phyloP scores from a whole-genome alignment of 305 asterid species.

The Lippia alba region DNA sequence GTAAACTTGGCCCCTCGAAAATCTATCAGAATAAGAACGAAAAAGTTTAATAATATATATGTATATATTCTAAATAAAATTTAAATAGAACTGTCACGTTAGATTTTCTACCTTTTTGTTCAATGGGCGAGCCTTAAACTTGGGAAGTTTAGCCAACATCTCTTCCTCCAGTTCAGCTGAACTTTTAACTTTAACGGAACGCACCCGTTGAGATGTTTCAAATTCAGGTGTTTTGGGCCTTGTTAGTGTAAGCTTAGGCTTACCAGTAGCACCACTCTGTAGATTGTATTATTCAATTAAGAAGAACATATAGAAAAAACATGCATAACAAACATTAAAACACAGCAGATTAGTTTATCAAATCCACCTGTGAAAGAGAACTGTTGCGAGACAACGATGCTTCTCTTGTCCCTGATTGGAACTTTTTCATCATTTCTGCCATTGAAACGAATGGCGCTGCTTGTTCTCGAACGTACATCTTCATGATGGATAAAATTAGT shows the following conservation, averaged over 20 bases:
- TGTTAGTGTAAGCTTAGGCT: conserved; percentile 77
- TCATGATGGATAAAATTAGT: conserved; percentile 20
- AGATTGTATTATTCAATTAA: background rate
- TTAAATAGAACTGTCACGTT: background rate
- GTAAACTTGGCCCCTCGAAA: conserved; percentile 64
- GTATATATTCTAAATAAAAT: background rate
- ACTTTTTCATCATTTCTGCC: conserved; percentile 91
- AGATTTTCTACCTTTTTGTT: conserved; percentile 68
- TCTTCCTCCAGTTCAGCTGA: conserved; percentile 92
- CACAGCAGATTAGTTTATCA: background rate
- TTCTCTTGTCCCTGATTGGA: conserved; percentile 79
- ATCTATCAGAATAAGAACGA: conserved; percentile 46
- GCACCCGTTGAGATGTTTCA: conserved; percentile 84
- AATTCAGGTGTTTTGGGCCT: conserved; percentile 93
- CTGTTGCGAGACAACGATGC: conserved; percentile 46
- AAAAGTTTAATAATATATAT: conserved; percentile 4
- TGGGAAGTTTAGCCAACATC: conserved; percentile 90
- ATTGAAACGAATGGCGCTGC: conserved; percentile 80
- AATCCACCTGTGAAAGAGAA: conserved; percentile 58
- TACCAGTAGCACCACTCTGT: conserved; percentile 63
- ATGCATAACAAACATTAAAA: background rate
- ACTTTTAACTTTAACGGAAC: conserved; percentile 70
- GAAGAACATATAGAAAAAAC: background rate
- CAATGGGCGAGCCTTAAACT: conserved; percentile 88
- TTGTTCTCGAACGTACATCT: conserved; percentile 79